Conservation (phyloP, 768 basidiomycete genomes). For the Suillus placidus region DNA sequence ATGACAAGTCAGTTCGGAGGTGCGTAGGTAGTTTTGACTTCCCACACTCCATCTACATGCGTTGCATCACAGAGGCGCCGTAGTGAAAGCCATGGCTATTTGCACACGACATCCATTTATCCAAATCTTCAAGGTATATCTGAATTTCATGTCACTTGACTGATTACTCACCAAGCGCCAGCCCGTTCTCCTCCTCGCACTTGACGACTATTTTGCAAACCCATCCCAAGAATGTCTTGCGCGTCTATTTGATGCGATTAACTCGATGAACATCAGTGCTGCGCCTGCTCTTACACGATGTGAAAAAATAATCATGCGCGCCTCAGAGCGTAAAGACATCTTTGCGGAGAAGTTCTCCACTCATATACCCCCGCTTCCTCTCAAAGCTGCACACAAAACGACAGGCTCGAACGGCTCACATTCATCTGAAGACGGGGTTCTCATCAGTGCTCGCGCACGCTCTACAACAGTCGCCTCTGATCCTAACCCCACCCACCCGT, state of each 20-base stretch:
- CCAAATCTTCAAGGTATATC: slow-evolving; percentile 87
- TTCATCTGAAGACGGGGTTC: slow-evolving; percentile 68
- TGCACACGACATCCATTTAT: slow-evolving; percentile 93
- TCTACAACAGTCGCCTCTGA: slow-evolving; percentile 39
- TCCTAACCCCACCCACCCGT: slow-evolving; percentile 36
- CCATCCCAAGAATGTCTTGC: slow-evolving; percentile 91
- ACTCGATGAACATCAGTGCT: slow-evolving; percentile 83
- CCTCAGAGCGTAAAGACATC: slow-evolving; percentile 88
- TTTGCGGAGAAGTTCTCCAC: slow-evolving; percentile 80
- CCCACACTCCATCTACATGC: not conserved
- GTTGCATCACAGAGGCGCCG: slow-evolving; percentile 68
- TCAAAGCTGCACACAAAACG: slow-evolving; percentile 44
- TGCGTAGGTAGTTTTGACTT: slow-evolving; percentile 35
- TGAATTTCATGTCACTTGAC: slow-evolving; percentile 10
- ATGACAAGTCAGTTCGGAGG: slow-evolving; percentile 83
- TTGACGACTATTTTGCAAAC: slow-evolving; percentile 91
- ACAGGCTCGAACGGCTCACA: slow-evolving; percentile 64
- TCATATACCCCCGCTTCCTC: slow-evolving; percentile 15
- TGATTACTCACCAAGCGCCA: slow-evolving; percentile 34
- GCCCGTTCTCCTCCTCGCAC: slow-evolving; percentile 91
- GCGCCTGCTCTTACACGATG: slow-evolving; percentile 76
- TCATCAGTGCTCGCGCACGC: slow-evolving; percentile 46
- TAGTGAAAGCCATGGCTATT: slow-evolving; percentile 93
- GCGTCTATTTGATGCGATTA: slow-evolving; percentile 89
- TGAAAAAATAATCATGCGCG: slow-evolving; percentile 89